These are phyloP conservation scores for Sporothrix sp. DNA, from an alignment of 2,329 filamentous ascomycete species.

Conservation along the genomic window DNA sequence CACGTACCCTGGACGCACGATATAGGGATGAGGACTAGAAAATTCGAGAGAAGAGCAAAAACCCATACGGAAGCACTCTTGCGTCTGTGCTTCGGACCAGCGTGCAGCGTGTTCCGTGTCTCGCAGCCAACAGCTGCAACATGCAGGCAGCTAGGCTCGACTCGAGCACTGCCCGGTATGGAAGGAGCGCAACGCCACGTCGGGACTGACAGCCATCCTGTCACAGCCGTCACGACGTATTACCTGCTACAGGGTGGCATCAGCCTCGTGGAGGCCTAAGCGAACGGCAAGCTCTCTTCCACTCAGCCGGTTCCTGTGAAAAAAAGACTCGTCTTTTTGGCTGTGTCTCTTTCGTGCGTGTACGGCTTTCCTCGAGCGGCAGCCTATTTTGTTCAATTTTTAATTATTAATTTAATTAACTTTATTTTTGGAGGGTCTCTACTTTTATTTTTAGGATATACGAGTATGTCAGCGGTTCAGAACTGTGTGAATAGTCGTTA, in stretches of 20 bases:
- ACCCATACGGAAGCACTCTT: not conserved
- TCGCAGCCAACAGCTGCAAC: not conserved
- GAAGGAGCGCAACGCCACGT: too few relatives aligned
- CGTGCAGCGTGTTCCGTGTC: not conserved
- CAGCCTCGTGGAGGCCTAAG: slow-evolving; percentile 9
- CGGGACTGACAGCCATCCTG: too few relatives aligned
- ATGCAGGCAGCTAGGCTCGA: too few relatives aligned
- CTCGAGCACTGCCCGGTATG: too few relatives aligned
- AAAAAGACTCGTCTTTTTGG: not conserved
- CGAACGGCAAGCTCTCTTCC: slow-evolving; percentile 5
- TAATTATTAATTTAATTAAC: too few relatives aligned
- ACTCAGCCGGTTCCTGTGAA: slow-evolving; percentile 7
- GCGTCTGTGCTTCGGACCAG: slow-evolving; percentile 3
- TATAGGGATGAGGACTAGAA: not conserved
- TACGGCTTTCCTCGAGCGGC: too few relatives aligned
- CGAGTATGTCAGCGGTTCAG: not conserved
- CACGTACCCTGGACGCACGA: not conserved
- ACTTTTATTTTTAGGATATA: not conserved
- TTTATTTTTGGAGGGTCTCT: not conserved
- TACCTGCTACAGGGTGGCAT: not conserved
- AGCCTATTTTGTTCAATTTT: not conserved
- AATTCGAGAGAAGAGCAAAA: not conserved
- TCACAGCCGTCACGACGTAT: too few relatives aligned
- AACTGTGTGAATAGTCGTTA: not conserved
- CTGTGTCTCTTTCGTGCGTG: not conserved